These are phyloP conservation scores for Suhomyces guaymorum DNA, from an alignment of 1,139 yeast species.

Conservation along the genomic window DNA sequence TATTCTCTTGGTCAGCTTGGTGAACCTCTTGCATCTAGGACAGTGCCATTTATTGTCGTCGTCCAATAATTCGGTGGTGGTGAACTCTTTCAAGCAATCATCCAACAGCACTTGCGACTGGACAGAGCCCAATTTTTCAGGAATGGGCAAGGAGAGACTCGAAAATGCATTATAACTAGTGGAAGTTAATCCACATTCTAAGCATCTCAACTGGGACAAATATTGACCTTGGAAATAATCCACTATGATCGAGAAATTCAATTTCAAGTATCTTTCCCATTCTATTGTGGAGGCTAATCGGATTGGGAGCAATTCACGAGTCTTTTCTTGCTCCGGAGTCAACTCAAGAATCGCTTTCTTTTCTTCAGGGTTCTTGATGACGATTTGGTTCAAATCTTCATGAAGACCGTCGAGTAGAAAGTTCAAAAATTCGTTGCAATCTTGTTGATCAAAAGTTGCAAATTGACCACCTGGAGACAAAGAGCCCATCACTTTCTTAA, in stretches of 20 bases:
- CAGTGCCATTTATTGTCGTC: conserved; percentile 90
- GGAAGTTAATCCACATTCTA: conserved; percentile 74
- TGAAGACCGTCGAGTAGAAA: conserved; percentile 83
- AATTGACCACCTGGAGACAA: conserved; percentile 64
- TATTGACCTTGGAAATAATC: conserved; percentile 91
- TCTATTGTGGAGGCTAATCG: conserved; percentile 88
- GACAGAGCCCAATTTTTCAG: conserved; percentile 32
- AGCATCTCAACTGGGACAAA: conserved; percentile 74
- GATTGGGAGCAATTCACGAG: conserved; percentile 73
- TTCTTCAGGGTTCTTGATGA: conserved; percentile 32
- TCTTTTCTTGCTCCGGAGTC: conserved; percentile 72
- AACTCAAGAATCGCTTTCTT: conserved; percentile 48
- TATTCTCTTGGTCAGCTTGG: conserved; percentile 67
- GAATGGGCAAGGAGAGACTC: conserved; percentile 74
- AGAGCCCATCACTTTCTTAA: conserved; percentile 66
- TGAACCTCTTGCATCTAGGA: conserved; percentile 70
- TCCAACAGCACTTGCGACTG: conserved; percentile 42
- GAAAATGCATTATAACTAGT: conserved; percentile 86
- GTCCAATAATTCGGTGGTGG: conserved; percentile 66
- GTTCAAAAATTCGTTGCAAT: conserved; percentile 86
- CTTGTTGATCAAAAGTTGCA: conserved; percentile 84
- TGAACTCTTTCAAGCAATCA: conserved; percentile 72
- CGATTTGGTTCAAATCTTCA: conserved; percentile 78
- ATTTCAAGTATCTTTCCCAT: conserved; percentile 88
- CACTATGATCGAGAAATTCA: conserved; percentile 82